These are phyloP conservation scores for Cyclostephanos invisitatus DNA, from an alignment of 108 stramenopile genomes.

Conservation along the genomic window DNA sequence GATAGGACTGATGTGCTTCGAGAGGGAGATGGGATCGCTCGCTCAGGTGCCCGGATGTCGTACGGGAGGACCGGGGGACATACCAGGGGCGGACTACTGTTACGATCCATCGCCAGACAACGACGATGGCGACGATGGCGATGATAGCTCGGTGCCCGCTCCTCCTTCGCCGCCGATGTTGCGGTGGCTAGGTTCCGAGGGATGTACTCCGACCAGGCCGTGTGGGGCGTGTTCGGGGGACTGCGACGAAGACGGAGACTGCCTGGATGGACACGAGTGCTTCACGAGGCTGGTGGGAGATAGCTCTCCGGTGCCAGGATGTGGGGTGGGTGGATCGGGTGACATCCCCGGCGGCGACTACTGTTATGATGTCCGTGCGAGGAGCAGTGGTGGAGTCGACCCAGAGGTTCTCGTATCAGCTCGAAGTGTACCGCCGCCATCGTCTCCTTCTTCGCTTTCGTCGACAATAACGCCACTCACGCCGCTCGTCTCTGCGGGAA, in stretches of 20 bases:
- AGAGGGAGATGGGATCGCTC: slow-evolving; percentile 37
- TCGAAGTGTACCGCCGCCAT: too few species aligned
- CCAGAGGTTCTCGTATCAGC: neutral
- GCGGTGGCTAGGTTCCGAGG: slow-evolving; percentile 37
- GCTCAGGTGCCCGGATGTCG: slow-evolving; percentile 44
- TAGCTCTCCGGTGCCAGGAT: slow-evolving; percentile 29
- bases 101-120: slow-evolving; percentile 21
- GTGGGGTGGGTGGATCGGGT: slow-evolving; percentile 37
- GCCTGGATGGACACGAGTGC: slow-evolving; percentile 19
- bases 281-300: slow-evolving; percentile 26
- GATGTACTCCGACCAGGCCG: slow-evolving; percentile 30
- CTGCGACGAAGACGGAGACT: slow-evolving; percentile 38
- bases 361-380: slow-evolving; percentile 22
- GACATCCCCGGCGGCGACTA: slow-evolving; percentile 48
- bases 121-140: slow-evolving; percentile 8
- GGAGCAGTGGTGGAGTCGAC: neutral
- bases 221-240: slow-evolving; percentile 42
- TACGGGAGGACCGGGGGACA: slow-evolving; percentile 27
- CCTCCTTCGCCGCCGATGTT: slow-evolving; percentile 4
- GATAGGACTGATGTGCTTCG: slow-evolving; percentile 38
- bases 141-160: neutral
- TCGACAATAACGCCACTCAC: neutral
- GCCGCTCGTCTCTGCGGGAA: too few species aligned
- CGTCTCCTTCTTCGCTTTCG: neutral
- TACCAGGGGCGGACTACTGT: slow-evolving; percentile 47